Evolutionary conservation across 148 eudicot genomes (phyloP).

Genomic region (Nepenthes mirabilis): DNA sequence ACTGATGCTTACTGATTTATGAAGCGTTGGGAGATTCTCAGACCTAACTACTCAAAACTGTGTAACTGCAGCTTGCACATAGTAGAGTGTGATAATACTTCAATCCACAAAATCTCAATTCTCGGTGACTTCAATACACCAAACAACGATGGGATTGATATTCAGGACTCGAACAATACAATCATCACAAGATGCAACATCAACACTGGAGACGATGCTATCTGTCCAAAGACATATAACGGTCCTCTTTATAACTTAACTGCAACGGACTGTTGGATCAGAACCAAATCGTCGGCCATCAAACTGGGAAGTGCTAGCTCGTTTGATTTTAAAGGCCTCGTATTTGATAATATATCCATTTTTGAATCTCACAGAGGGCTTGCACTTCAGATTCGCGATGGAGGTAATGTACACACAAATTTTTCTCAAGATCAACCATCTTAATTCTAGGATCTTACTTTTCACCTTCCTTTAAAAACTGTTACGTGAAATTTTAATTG

Average conservation of each 20-base stretch:
- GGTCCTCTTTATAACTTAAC: conserved; percentile 76
- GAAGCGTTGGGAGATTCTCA: not conserved
- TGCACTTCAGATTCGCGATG: conserved; percentile 89
- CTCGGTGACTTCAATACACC: conserved; percentile 81
- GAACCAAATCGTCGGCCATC: conserved; percentile 89
- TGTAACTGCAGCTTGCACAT: conserved; percentile 67
- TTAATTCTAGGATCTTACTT: too few species aligned
- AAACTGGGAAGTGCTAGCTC: conserved; percentile 94
- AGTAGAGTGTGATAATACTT: conserved; percentile 61
- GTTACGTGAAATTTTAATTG: too few species aligned
- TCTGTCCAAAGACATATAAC: conserved; percentile 79
- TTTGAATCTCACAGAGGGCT: conserved; percentile 90
- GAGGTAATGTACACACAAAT: conserved; percentile 36
- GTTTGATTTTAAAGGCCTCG: conserved; percentile 49
- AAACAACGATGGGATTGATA: conserved; percentile 92
- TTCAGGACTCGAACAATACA: conserved; percentile 87
- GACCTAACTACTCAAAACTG: not conserved
- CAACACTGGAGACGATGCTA: conserved; percentile 94
- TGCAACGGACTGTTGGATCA: conserved; percentile 79
- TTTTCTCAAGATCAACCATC: too few species aligned
- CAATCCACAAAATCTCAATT: conserved; percentile 54
- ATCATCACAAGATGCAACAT: conserved; percentile 81
- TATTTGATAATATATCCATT: conserved; percentile 80
- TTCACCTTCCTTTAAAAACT: too few species aligned
- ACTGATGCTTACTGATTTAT: too few species aligned